A percentile compares a stretch with the other conserved stretches of the same genome.
Evolutionary conservation across 805 yeast species (phyloP).

Genomic region (Saccharomycopsis fodiens): DNA sequence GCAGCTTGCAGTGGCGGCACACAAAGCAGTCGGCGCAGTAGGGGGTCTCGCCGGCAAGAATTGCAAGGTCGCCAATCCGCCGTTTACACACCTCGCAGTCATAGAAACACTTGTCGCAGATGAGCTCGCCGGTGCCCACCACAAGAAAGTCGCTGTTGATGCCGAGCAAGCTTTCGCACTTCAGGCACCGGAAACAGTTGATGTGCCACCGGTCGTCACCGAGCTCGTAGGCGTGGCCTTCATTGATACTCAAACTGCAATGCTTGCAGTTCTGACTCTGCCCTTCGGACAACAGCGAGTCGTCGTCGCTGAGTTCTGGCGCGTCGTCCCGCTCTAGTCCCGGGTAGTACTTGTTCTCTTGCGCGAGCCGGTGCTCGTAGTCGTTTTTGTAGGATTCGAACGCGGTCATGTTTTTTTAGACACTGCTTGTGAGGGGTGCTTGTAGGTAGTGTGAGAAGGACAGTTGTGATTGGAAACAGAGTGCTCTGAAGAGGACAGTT

Average conservation of each 20-base stretch:
- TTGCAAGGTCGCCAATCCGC: constrained; percentile 88
- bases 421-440: background rate
- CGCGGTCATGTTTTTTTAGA: background rate
- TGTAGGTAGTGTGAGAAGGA: too few relatives aligned
- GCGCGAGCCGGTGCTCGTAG: background rate
- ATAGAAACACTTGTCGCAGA: constrained; percentile 90
- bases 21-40: constrained; percentile 86
- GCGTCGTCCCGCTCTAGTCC: background rate
- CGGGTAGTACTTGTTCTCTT: background rate
- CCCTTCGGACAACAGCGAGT: background rate
- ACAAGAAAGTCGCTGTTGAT: constrained; percentile 87
- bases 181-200: constrained; percentile 83
- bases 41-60: constrained; percentile 90
- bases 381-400: background rate
- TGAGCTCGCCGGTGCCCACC: constrained; percentile 84
- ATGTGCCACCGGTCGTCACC: constrained; percentile 97
- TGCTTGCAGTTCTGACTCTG: constrained; percentile 28
- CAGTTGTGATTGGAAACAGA: too few relatives aligned
- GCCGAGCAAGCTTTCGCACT: constrained; percentile 70
- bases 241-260: constrained; percentile 53
- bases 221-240: constrained; percentile 91
- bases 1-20: constrained; percentile 79
- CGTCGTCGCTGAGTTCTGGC: background rate
- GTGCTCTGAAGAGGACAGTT: too few relatives aligned
- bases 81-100: constrained; percentile 77